Base-by-base conservation (phyloP, 1,139 yeast genomes). In the Insectozyma bohioensis region DNA sequence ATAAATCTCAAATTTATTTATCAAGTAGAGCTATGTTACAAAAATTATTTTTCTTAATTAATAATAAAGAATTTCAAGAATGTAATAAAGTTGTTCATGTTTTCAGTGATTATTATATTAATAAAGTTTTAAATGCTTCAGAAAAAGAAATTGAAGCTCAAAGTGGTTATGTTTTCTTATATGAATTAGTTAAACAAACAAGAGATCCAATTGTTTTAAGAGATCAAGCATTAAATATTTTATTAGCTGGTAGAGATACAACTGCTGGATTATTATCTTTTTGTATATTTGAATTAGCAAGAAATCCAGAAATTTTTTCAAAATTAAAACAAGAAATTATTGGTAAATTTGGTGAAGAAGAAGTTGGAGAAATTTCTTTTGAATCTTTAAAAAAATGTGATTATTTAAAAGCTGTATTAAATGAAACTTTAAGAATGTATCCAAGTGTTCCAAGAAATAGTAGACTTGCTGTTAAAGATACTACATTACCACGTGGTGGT, bases 401-500 rank as follows among this genome's bases (percentile, higher is more conserved):
- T 28, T 73, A 72, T 46, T 59, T 75, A 40, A 63, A 65, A 42
- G 60, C 68, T 26, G 63, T 71, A 27, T 45, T 75, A 26, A 72
- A 70, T 46, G 81, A 75, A 49, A 51, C 67, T 6, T 61, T 75
- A 38, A 58, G 81, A 39, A 40, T 73, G 45, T 71, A 72, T 42
- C 81, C 81, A 4, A 60, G 72, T 5, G 79, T 75, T 4, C 74
- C 80, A 3, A 49, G 56, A 41, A 75, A 75, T 46, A 52, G 60
- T 40, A 58, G 81, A 31, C 48, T 52, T 16, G 72, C 79, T 12
- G 52, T 56, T 6, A 58, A 48, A 33, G 60, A 67, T 42, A 72
- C 78, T 2, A 61, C 70, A 5, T 54, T 75, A 24, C 80, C 80
- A 9, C 58, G 55, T 25, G 80, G 80, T 15, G 80, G 80, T 12